Evolutionary conservation across 306 rosid species (phyloP).

Genomic region (Pterocarpus santalinus): DNA sequence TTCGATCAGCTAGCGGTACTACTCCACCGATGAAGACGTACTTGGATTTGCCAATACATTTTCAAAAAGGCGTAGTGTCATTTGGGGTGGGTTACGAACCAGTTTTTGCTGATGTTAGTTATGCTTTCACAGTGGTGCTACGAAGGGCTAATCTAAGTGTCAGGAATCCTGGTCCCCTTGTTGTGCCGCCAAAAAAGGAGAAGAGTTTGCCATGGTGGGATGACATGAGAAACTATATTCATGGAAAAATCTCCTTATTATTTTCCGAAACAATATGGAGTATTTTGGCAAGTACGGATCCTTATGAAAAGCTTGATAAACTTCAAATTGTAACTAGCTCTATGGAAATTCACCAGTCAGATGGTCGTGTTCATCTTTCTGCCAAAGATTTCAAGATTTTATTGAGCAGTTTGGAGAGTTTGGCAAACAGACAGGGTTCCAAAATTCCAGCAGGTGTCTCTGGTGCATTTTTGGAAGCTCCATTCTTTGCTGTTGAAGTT

Average conservation of each 20-base stretch:
- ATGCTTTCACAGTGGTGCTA: constrained; percentile 90
- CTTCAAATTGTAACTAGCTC: constrained; percentile 69
- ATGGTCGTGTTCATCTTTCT: constrained; percentile 72
- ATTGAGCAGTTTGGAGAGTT: constrained; percentile 80
- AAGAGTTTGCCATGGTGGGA: constrained; percentile 99
- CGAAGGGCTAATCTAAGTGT: constrained; percentile 95
- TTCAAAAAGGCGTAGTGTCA: constrained; percentile 77
- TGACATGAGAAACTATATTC: constrained; percentile 93
- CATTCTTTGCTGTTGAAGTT: constrained; percentile 79
- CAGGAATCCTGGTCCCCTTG: constrained; percentile 62
- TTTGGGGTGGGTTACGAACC: constrained; percentile 98
- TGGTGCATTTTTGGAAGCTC: constrained; percentile 72
- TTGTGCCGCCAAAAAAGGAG: constrained; percentile 87
- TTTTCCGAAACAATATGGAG: constrained; percentile 71
- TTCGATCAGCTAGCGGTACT: constrained; percentile 95
- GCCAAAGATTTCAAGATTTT: constrained; percentile 73
- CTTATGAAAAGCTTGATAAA: constrained; percentile 91
- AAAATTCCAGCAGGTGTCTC: constrained; percentile 74
- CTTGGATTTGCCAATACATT: constrained; percentile 77
- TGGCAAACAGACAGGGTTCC: constrained; percentile 70
- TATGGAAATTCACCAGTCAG: constrained; percentile 92
- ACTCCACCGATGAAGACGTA: constrained; percentile 96
- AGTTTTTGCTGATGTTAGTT: constrained; percentile 86
- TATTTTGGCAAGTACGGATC: constrained; percentile 83
- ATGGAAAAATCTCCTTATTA: constrained; percentile 71